Evolutionary conservation across 352 stramenopile species (phyloP), one percentile per base, ranked within the genome.

Genomic region (Globisporangium perplexum): DNA sequence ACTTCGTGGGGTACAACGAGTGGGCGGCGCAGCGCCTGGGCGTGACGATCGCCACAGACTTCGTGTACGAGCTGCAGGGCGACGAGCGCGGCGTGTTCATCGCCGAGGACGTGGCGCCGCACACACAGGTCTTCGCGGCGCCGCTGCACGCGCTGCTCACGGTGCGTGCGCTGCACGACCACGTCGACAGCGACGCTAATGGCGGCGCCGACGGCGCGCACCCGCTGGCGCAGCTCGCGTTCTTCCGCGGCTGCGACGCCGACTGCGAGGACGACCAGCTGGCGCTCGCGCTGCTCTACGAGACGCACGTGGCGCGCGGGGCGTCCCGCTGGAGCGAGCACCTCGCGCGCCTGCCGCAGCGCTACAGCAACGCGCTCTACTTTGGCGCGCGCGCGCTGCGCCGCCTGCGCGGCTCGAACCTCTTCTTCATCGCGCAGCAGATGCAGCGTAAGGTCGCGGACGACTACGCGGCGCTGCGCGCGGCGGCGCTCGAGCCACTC

Each of bases 51-150:
- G 71, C 65, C 38, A 90, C 77, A 8, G 83, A 90, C 69, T 93
- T 93, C 60, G 83, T 93, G 46, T 93, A 93, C 67, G 83, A 93
- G 65, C 65, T 66, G 23, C 62, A 69, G 47, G 67, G 63, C n/a
- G 71, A 71, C 38, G 76, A 93, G 39, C 79, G 79, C 43, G 79
- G 79, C 47, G 83, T 93, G 55, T 93, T 81, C 59, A 80, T 93
- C 59, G 76, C 83, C 17, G 83, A 93, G 55, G 83, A 93, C 58
- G 76, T 93, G 43, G 63, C 66, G 55, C 79, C 83, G 31, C 83
- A 90, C 59, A 84, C 79, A 2, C 55, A 81, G 44, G 72, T 93
- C 3, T 74, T 93, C 50, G 69, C 68, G 50, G 75, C 90, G 39
- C 83, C 83, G 46, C 60, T 86, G 10, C 22, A 57, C 64, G 43